Percentiles rank a stretch among this genome's conserved stretches.
Evolutionary conservation across 2,329 filamentous ascomycete genomes (phyloP).

Genomic region (Karstenula rhodostoma): DNA sequence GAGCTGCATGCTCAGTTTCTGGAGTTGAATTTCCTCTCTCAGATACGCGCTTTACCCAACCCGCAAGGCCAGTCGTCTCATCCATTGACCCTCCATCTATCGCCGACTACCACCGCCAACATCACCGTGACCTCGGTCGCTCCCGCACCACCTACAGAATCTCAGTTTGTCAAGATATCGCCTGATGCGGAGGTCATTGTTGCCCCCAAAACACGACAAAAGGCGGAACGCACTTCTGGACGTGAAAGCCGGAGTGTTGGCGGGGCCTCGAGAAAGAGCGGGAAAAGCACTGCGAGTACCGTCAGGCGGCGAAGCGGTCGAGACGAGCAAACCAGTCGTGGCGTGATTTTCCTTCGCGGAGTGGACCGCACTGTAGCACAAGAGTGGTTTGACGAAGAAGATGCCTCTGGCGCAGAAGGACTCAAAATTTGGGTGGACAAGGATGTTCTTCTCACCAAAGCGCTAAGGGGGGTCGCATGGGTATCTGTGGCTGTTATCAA

Average conservation of each 20-base stretch:
- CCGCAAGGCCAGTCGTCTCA: conserved; percentile 73
- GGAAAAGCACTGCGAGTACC: conserved; percentile 77
- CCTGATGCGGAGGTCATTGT: conserved; percentile 97
- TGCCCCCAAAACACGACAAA: conserved; percentile 86
- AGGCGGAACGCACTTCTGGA: conserved; percentile 67
- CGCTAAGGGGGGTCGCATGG: conserved; percentile 78
- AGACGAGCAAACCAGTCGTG: conserved; percentile 71
- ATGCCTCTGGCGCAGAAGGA: conserved; percentile 56
- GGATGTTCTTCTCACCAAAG: conserved; percentile 75
- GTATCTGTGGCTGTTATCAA: conserved; percentile 86
- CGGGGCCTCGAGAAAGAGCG: conserved; percentile 80
- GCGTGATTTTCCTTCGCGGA: conserved; percentile 78
- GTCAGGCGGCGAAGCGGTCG: conserved; percentile 65
- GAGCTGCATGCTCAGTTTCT: conserved; percentile 96
- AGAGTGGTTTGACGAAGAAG: conserved; percentile 81
- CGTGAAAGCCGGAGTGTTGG: conserved; percentile 81
- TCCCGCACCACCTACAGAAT: conserved; percentile 71
- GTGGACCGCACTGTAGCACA: conserved; percentile 74
- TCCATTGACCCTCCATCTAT: conserved; percentile 89
- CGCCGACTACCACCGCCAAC: conserved; percentile 93
- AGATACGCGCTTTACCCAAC: conserved; percentile 93
- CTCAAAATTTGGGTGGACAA: conserved; percentile 86
- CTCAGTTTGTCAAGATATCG: conserved; percentile 88
- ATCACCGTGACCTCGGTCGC: conserved; percentile 86
- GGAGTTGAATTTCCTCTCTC: conserved; percentile 89